Conservation (phyloP, 2,329 filamentous ascomycete genomes). For the Dactylella cylindrospora region DNA sequence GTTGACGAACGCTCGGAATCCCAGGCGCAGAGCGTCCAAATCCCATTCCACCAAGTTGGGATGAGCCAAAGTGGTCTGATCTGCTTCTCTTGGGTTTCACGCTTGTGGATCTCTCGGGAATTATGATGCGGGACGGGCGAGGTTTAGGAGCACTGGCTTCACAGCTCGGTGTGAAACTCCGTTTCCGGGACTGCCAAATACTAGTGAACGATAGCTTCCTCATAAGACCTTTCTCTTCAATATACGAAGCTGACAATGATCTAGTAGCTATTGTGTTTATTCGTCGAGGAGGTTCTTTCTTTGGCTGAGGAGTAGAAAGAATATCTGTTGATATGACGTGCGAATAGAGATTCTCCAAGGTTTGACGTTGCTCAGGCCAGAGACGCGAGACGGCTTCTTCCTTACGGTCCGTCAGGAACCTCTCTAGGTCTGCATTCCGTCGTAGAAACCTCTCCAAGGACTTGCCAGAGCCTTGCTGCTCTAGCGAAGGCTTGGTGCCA, state of each 20-base stretch:
- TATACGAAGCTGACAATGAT: slow-evolving; percentile 23
- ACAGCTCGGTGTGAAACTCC: slow-evolving; percentile 25
- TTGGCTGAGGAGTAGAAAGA: slow-evolving; percentile 20
- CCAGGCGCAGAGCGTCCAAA: slow-evolving; percentile 11
- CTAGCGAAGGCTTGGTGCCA: slow-evolving; percentile 3
- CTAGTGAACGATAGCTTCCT: slow-evolving; percentile 29
- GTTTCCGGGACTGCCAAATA: slow-evolving; percentile 38
- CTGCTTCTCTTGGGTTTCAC: slow-evolving; percentile 32
- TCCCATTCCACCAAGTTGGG: slow-evolving; percentile 7
- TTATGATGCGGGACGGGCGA: slow-evolving; percentile 26
- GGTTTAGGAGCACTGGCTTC: slow-evolving; percentile 10
- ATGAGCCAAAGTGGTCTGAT: slow-evolving; percentile 23
- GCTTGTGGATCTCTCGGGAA: slow-evolving; percentile 21
- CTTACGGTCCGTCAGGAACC: slow-evolving; percentile 17
- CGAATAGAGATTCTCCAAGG: slow-evolving; percentile 38
- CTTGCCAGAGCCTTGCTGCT: slow-evolving; percentile 19
- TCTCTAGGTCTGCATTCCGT: slow-evolving; percentile 26
- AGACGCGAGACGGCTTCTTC: slow-evolving; percentile 39
- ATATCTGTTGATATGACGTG: slow-evolving; percentile 40
- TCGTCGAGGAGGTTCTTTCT: slow-evolving; percentile 25
- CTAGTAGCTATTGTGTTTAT: slow-evolving; percentile 14
- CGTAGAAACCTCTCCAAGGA: slow-evolving; percentile 29
- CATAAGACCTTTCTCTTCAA: slow-evolving; percentile 32
- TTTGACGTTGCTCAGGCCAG: slow-evolving; percentile 42
- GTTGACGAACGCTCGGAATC: background rate